phyloP scores from a whole-genome alignment of 345 rosid species.

The Salix caprea region DNA sequence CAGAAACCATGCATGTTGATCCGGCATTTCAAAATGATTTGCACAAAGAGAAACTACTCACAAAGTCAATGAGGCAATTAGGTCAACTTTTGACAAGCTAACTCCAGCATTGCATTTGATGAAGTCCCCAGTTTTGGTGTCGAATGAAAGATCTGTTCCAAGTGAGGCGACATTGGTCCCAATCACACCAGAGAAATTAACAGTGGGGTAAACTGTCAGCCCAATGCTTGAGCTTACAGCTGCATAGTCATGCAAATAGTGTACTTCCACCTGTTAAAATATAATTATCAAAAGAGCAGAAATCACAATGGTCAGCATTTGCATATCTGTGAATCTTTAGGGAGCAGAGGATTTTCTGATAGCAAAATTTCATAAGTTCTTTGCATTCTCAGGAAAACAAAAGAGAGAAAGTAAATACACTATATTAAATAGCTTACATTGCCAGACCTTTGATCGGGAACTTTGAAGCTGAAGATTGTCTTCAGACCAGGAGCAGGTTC shows the following conservation, averaged over 20 bases:
- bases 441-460: constrained; percentile 92
- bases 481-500: constrained; percentile 89
- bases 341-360: neutral
- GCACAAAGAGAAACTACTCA: constrained; percentile 27
- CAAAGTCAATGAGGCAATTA: constrained; percentile 65
- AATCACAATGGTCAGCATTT: neutral
- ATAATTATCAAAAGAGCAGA: constrained; percentile 1
- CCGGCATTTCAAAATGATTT: neutral
- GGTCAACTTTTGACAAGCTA: constrained; percentile 60
- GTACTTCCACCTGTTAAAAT: constrained; percentile 67
- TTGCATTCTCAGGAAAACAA: neutral
- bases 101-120: constrained; percentile 75
- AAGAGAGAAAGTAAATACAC: neutral
- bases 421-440: constrained; percentile 43
- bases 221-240: constrained; percentile 80
- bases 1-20: neutral
- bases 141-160: constrained; percentile 77
- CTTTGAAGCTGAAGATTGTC: constrained; percentile 71
- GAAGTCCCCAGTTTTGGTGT: constrained; percentile 74
- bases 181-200: constrained; percentile 75
- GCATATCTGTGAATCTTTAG: neutral
- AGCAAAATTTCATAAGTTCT: neutral
- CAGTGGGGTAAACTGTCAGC: constrained; percentile 68
- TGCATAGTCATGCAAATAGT: constrained; percentile 77
- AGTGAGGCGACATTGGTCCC: constrained; percentile 55